Base-by-base conservation (phyloP, 176 grass and related monocot species). In the Olyra latifolia region DNA sequence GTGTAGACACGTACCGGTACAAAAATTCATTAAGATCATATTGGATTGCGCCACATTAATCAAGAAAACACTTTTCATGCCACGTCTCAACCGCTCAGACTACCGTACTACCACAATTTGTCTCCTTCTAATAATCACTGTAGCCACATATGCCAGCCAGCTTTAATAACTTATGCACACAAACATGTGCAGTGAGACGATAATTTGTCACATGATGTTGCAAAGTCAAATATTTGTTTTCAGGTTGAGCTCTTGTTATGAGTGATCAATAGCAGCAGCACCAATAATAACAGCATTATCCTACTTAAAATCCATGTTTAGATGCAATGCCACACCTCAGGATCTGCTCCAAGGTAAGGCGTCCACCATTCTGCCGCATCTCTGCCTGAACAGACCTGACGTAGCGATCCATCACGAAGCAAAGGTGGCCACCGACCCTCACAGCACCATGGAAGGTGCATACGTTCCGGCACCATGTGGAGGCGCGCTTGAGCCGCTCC, bases 291-390 rank as follows among this genome's bases (percentile, higher is more conserved):
- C 25, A 40, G 69, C 0, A 32, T 0, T 42, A 67, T 16, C 43
- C n/a, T 79, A 84, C 10, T 80, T 23, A 46, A 38, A 57, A 66
- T 49, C 16, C 11, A 49, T 22, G 12, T 60, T 77, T 72, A 77
- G 70, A 89, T 54, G 69, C 78, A 86, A 77, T 87, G 64, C 39
- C 78, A 66, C 53, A 99, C 97, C 97, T 99, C 79, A 99, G 93
- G 66, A 99, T 99, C 82, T 99, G 97, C 87, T 96, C 97, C 58
- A 99, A 87, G 4, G 97, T 99, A 72, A 99, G 91, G 20, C 97
- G 97, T 4, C 97, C 93, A 38, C 91, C 91, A 65, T 99, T 96
- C 79, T 96, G 97, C 75, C 82, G 86, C 97, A 99, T 99, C 74
- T 95, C 97, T 3, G 69, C 71, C 72, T 99, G 93, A 64, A 99